phyloP scores from a whole-genome alignment of 1,284 basidiomycete genomes.

The Rhodotorula sp. region DNA sequence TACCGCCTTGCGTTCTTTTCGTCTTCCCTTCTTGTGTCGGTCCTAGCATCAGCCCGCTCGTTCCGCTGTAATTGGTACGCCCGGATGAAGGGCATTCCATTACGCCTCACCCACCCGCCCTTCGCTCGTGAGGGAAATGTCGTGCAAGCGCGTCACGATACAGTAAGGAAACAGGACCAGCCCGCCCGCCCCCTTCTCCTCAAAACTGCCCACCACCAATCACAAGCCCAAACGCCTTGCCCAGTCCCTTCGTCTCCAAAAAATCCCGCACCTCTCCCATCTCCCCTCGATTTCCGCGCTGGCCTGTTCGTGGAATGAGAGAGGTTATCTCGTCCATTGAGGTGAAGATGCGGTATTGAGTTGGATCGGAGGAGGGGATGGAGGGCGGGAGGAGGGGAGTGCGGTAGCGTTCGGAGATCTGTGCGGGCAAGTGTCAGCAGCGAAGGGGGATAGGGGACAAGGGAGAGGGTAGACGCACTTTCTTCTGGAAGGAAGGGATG shows the following conservation, averaged over 20 bases:
- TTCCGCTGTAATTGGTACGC: background rate
- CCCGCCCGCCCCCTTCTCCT: background rate
- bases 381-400: conserved; percentile 37
- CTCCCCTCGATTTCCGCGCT: conserved; percentile 52
- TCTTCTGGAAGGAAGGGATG: conserved; percentile 52
- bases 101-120: no score
- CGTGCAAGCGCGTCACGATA: no score
- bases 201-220: conserved; percentile 51
- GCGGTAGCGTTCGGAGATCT: conserved; percentile 52
- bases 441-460: background rate
- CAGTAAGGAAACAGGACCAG: background rate
- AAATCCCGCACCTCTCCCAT: conserved; percentile 52
- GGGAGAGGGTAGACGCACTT: conserved; percentile 1
- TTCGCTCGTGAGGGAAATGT: no score
- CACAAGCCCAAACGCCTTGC: conserved; percentile 33
- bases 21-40: background rate
- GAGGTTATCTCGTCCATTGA: conserved; percentile 52
- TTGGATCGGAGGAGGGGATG: background rate
- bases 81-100: no score
- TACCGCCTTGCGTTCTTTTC: background rate
- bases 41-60: background rate
- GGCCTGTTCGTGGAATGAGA: conserved; percentile 49
- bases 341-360: conserved; percentile 45
- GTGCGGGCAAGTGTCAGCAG: background rate
- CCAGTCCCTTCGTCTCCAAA: conserved; percentile 47